Conservation (phyloP, 2,329 filamentous ascomycete species). For the Immersiporthe knoxdaviesiana region DNA sequence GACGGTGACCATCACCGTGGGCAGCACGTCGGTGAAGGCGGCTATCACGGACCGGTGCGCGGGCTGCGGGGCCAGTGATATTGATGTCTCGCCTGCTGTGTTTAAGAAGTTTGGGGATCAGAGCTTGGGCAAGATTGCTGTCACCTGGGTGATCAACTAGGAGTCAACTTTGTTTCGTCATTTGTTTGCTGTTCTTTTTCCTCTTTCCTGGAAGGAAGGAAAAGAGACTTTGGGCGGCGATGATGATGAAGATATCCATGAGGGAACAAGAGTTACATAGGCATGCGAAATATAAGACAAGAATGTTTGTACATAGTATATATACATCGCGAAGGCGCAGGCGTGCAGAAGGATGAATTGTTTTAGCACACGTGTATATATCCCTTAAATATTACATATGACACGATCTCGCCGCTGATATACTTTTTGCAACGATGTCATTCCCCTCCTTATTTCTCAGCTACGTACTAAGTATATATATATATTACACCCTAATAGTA, state of each 20-base stretch:
- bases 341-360: not conserved
- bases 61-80: conserved; percentile 14
- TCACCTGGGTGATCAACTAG: conserved; percentile 22
- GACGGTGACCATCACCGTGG: conserved; percentile 15
- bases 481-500: not conserved
- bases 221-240: not conserved
- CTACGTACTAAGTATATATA: too few species aligned
- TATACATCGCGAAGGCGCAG: not conserved
- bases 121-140: conserved; percentile 16
- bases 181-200: not conserved
- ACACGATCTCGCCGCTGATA: not conserved
- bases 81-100: conserved; percentile 24
- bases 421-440: too few species aligned
- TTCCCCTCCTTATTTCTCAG: too few species aligned
- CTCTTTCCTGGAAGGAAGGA: too few species aligned
- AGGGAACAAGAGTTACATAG: not conserved
- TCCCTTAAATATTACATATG: not conserved
- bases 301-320: not conserved
- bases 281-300: not conserved
- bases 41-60: conserved; percentile 23
- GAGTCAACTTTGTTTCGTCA: not conserved
- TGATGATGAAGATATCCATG: not conserved
- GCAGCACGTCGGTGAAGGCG: conserved; percentile 22
- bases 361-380: not conserved
- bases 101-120: conserved; percentile 15